A percentile compares a stretch with the other conserved stretches of the same genome.
These are phyloP conservation scores for Achaetomium macrosporum DNA, from an alignment of 2,329 filamentous ascomycete species.

Conservation along the genomic window DNA sequence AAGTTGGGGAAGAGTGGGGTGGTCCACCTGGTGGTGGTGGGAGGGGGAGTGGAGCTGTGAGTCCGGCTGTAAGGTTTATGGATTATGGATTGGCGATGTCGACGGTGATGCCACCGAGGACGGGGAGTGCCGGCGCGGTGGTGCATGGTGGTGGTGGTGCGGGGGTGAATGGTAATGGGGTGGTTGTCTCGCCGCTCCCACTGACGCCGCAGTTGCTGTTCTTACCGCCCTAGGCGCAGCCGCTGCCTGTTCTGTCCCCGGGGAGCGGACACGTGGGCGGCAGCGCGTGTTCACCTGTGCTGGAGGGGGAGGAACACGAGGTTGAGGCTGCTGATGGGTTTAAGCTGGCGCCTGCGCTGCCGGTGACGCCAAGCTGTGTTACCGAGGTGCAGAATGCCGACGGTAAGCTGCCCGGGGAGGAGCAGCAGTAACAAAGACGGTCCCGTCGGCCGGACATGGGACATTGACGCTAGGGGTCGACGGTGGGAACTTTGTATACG, in stretches of 20 bases:
- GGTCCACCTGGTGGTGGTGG: background rate
- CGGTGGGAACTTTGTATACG: too few species aligned
- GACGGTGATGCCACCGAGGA: slow-evolving; percentile 18
- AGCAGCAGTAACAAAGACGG: too few species aligned
- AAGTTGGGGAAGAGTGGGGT: slow-evolving; percentile 8
- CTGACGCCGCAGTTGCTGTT: slow-evolving; percentile 13
- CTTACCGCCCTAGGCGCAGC: slow-evolving; percentile 8
- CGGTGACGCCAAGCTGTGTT: too few species aligned
- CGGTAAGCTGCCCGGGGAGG: too few species aligned
- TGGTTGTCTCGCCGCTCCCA: too few species aligned
- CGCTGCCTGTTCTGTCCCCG: slow-evolving; percentile 18
- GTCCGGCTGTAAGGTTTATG: slow-evolving; percentile 47
- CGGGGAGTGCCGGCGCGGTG: slow-evolving; percentile 14
- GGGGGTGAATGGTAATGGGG: too few species aligned
- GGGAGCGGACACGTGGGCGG: slow-evolving; percentile 21
- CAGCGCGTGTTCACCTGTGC: slow-evolving; percentile 35
- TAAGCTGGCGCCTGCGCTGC: slow-evolving; percentile 24
- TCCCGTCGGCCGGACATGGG: too few species aligned
- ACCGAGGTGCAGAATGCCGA: too few species aligned
- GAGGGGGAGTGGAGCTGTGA: too few species aligned
- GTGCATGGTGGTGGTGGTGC: background rate
- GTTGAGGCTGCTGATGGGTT: slow-evolving; percentile 7
- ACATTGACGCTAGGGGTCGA: too few species aligned
- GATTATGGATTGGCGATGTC: too few species aligned
- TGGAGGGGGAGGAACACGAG: slow-evolving; percentile 34